Evolutionary conservation across 2,329 filamentous ascomycete species (phyloP), one percentile per base, ranked within the genome.

Genomic region (Cercospora zeina): DNA sequence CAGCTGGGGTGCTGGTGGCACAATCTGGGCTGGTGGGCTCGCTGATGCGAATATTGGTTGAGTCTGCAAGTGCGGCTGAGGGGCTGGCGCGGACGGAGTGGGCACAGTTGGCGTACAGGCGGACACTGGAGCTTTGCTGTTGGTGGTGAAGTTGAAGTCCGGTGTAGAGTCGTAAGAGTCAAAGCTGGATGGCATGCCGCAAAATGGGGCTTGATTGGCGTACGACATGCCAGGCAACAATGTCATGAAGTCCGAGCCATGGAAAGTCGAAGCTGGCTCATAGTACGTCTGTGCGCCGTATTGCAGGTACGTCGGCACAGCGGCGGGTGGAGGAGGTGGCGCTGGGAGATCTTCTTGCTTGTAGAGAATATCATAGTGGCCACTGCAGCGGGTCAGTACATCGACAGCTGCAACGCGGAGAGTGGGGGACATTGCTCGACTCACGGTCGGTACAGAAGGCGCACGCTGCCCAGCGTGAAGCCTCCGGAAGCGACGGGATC

Each of bases 331-430:
- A 27, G 72, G 71, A 63, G 60, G 71, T 58, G 64, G 64, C 24
- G 69, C 64, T 54, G 74, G 72, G 14, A 83, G 70, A 68, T 84
- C 81, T 67, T 84, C 83, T 30, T 82, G 79, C 73, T 86, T 87
- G 80, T 99, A 99, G 34, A 97, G 83, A 64, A 99, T 87, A 76
- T 97, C 95, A 76, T 97, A 99, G 77, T 97, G 95, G 63, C 91
- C 91, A 45, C 85, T 87, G 67, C 19, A 47, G 53, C 13, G 21
- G n/a, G 55, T 69, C 68, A 76, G 72, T 56, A 54, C 39, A 8
- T 11, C 31, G 13, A 24, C 33, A 39, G 27, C 21, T 4, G 37
- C 13, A 45, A 45, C 10, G 39, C 39, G 13, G 47, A 30, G 2
- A 51, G 39, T 39, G 36, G 16, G 27, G 27, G 49, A 19, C 13